A percentile compares a stretch with the other conserved stretches of the same genome.
Conservation (phyloP, 2,329 filamentous ascomycete genomes). For the Xylaria sp. region DNA sequence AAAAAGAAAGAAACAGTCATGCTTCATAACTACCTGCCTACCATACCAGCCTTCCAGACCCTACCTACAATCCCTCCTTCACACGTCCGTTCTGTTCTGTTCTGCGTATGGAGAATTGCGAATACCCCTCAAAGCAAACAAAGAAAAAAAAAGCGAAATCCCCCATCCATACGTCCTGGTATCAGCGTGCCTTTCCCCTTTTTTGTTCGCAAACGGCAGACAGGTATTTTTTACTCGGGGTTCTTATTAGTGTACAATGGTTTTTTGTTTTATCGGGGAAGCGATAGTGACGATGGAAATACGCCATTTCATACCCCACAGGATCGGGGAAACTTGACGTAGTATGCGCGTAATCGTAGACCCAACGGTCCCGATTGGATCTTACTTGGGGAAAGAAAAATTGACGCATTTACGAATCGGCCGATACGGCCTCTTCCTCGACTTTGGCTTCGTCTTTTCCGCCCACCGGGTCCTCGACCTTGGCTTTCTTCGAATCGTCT, state of each 20-base stretch:
- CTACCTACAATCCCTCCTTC: too few relatives aligned
- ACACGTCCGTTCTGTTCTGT: too few relatives aligned
- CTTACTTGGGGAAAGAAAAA: not conserved
- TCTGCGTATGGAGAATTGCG: too few relatives aligned
- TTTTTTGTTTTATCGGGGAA: not conserved
- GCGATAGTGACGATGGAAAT: not conserved
- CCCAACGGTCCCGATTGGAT: not conserved
- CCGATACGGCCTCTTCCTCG: slow-evolving; percentile 1
- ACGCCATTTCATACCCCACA: not conserved
- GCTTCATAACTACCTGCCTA: too few relatives aligned
- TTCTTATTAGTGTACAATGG: not conserved
- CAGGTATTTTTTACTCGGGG: too few relatives aligned
- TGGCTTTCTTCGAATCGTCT: slow-evolving; percentile 12
- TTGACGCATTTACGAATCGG: not conserved
- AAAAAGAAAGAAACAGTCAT: too few relatives aligned
- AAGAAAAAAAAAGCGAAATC: too few relatives aligned
- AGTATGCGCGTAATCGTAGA: not conserved
- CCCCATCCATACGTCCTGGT: too few relatives aligned
- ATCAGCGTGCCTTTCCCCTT: too few relatives aligned
- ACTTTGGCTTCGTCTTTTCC: slow-evolving; percentile 9
- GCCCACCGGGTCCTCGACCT: slow-evolving; percentile 3
- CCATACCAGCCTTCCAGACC: too few relatives aligned
- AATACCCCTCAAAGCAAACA: too few relatives aligned
- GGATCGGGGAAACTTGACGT: not conserved
- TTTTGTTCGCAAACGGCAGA: too few relatives aligned